phyloP scores from a whole-genome alignment of 1,284 basidiomycete species.

The Tetrapyrgos nigripes region DNA sequence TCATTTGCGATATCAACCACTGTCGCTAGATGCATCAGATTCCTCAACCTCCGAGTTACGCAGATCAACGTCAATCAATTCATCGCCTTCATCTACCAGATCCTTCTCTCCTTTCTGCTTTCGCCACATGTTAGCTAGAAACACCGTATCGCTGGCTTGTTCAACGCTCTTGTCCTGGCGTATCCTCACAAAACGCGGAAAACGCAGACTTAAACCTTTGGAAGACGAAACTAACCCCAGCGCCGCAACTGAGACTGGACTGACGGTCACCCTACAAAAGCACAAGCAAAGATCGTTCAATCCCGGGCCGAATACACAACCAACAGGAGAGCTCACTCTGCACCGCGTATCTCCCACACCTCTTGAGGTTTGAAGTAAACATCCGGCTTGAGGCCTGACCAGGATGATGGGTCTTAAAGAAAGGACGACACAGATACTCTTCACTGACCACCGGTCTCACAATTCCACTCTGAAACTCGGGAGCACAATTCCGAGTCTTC shows the following conservation, averaged over 20 bases:
- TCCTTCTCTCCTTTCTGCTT: slow-evolving; percentile 60
- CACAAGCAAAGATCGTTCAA: slow-evolving; percentile 1
- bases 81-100: slow-evolving; percentile 55
- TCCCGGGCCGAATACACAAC: background rate
- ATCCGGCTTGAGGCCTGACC: slow-evolving; percentile 75
- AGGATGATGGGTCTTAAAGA: background rate
- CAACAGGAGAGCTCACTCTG: slow-evolving; percentile 64
- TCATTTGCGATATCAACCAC: background rate
- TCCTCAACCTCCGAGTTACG: slow-evolving; percentile 1
- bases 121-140: slow-evolving; percentile 73
- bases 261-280: slow-evolving; percentile 76
- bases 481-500: slow-evolving; percentile 74
- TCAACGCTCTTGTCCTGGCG: slow-evolving; percentile 85
- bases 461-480: slow-evolving; percentile 62
- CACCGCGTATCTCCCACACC: slow-evolving; percentile 93
- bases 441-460: slow-evolving; percentile 70
- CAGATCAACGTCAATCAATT: slow-evolving; percentile 53
- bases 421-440: background rate
- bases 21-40: background rate
- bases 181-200: slow-evolving; percentile 86
- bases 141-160: slow-evolving; percentile 79
- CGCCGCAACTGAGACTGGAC: slow-evolving; percentile 88
- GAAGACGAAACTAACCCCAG: slow-evolving; percentile 68
- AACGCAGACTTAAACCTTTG: slow-evolving; percentile 84
- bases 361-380: slow-evolving; percentile 88